Evolutionary conservation across 768 basidiomycete genomes (phyloP).

Genomic region (Xerocomellus dryophilus): DNA sequence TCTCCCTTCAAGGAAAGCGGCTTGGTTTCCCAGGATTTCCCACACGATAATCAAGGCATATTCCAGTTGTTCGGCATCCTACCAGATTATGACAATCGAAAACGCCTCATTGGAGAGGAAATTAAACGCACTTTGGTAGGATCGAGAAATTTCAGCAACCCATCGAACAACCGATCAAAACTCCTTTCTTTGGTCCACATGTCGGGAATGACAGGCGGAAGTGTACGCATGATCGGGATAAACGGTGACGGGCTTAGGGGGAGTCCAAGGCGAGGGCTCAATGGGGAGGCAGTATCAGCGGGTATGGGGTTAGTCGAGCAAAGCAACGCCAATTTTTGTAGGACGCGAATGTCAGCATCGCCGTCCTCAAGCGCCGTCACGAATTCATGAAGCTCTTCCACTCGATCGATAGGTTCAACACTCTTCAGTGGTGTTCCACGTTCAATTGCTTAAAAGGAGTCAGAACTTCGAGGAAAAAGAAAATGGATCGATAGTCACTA

Average conservation of each 20-base stretch:
- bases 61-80: constrained; percentile 67
- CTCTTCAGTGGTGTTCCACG: constrained; percentile 46
- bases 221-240: constrained; percentile 35
- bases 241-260: constrained; percentile 61
- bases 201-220: constrained; percentile 46
- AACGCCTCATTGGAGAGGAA: background rate
- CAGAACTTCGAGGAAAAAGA: constrained; percentile 2
- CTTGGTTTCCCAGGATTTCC: constrained; percentile 80
- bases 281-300: constrained; percentile 44
- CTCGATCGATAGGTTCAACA: constrained; percentile 37
- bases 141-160: constrained; percentile 60
- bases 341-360: constrained; percentile 46
- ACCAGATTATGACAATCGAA: constrained; percentile 5
- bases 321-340: constrained; percentile 66
- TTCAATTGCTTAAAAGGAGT: constrained; percentile 35
- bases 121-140: constrained; percentile 52
- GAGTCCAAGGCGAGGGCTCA: constrained; percentile 49
- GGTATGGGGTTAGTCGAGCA: constrained; percentile 57
- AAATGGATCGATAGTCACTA: constrained; percentile 43
- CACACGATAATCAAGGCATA: constrained; percentile 80
- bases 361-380: constrained; percentile 54
- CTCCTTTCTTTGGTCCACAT: constrained; percentile 72
- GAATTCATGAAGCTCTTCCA: constrained; percentile 51
- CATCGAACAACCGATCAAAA: constrained; percentile 68
- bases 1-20: constrained; percentile 68